Conservation (phyloP, 2,329 filamentous ascomycete species). For the Ophiocordyceps polyrhachis-furcata region DNA sequence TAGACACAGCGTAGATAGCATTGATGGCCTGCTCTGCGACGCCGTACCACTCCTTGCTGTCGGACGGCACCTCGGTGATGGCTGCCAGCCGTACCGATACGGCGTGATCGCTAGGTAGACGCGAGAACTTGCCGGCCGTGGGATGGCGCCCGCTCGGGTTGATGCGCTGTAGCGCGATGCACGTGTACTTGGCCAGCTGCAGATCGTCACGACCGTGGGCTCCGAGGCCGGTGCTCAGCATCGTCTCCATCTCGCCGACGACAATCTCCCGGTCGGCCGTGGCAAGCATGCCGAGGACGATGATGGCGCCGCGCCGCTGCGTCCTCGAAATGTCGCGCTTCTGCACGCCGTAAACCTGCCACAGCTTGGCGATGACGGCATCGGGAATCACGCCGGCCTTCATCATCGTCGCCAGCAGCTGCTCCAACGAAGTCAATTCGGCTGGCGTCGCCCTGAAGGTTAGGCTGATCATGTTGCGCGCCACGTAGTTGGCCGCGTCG, state of each 20-base stretch:
- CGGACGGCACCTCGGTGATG: constrained; percentile 68
- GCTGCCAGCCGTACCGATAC: constrained; percentile 64
- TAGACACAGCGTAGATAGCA: constrained; percentile 84
- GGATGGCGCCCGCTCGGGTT: constrained; percentile 67
- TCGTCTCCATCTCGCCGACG: constrained; percentile 85
- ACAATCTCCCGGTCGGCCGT: constrained; percentile 85
- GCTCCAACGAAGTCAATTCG: constrained; percentile 86
- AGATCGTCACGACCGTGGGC: constrained; percentile 64
- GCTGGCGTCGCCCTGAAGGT: constrained; percentile 92
- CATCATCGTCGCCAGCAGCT: constrained; percentile 95
- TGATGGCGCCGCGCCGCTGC: constrained; percentile 83
- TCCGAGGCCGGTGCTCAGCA: constrained; percentile 78
- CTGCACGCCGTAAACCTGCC: constrained; percentile 94
- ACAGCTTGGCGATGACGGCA: constrained; percentile 74
- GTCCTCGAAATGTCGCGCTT: constrained; percentile 82
- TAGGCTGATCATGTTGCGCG: constrained; percentile 96
- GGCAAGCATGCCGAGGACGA: constrained; percentile 90
- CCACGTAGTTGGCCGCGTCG: constrained; percentile 86
- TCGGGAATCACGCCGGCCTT: constrained; percentile 75
- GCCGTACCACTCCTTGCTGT: constrained; percentile 92
- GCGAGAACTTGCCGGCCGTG: constrained; percentile 41
- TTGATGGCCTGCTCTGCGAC: constrained; percentile 91
- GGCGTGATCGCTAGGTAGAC: constrained; percentile 81
- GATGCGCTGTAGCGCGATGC: constrained; percentile 79
- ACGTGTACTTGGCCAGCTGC: constrained; percentile 84